Evolutionary conservation across 768 basidiomycete genomes (phyloP).

Genomic region (Crassisporium funariophilum): DNA sequence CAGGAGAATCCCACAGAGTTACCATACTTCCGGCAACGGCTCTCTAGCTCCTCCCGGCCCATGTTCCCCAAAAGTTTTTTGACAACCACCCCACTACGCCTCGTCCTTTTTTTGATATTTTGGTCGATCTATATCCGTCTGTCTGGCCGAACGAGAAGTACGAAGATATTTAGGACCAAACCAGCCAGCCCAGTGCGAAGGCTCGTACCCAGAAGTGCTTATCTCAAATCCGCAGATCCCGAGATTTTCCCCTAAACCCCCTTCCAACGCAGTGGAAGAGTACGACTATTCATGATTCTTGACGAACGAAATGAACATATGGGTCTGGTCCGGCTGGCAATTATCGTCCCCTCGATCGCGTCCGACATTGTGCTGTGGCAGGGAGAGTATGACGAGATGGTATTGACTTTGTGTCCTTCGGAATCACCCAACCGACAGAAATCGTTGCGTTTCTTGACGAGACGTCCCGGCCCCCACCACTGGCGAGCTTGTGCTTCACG

Average conservation of each 20-base stretch:
- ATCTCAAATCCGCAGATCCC: constrained; percentile 10
- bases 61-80: constrained; percentile 26
- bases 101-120: constrained; percentile 20
- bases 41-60: constrained; percentile 20
- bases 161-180: background rate
- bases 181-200: too few relatives aligned
- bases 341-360: constrained; percentile 1
- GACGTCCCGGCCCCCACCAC: constrained; percentile 10
- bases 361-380: too few relatives aligned
- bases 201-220: too few relatives aligned
- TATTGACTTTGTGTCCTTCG: too few relatives aligned
- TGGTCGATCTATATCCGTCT: constrained; percentile 27
- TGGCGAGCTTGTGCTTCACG: constrained; percentile 8
- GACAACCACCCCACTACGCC: constrained; percentile 20
- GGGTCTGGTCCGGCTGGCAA: background rate
- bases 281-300: constrained; percentile 41
- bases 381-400: too few relatives aligned
- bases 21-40: constrained; percentile 19
- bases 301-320: constrained; percentile 33
- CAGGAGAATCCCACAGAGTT: constrained; percentile 33
- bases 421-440: constrained; percentile 4
- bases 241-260: constrained; percentile 4
- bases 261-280: constrained; percentile 16
- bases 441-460: constrained; percentile 20
- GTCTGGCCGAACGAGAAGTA: constrained; percentile 9